Percentiles rank a stretch among this genome's conserved stretches.
These are phyloP conservation scores for Trichoderma asperellum DNA, from an alignment of 2,329 filamentous ascomycete genomes.

Conservation along the genomic window DNA sequence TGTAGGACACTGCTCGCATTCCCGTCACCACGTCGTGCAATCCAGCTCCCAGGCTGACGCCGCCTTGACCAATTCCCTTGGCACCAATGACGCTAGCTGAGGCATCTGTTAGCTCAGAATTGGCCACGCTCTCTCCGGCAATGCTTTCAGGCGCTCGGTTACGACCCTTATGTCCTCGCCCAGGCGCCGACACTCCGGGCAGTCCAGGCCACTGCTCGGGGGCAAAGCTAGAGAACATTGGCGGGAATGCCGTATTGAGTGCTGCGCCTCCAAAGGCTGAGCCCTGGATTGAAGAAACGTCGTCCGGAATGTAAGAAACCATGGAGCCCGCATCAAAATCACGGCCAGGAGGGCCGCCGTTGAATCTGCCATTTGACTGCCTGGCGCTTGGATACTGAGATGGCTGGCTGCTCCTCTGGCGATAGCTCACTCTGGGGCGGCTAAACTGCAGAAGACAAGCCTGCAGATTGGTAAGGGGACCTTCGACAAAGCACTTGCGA, in stretches of 20 bases:
- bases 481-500: slow-evolving; percentile 92
- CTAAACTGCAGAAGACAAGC: slow-evolving; percentile 93
- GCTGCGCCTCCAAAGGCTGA: slow-evolving; percentile 85
- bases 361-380: slow-evolving; percentile 48
- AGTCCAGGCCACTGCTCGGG: slow-evolving; percentile 87
- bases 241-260: slow-evolving; percentile 76
- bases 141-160: slow-evolving; percentile 74
- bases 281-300: slow-evolving; percentile 94
- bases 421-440: slow-evolving; percentile 88
- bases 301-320: slow-evolving; percentile 93
- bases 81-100: slow-evolving; percentile 77
- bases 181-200: slow-evolving; percentile 61
- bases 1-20: slow-evolving; percentile 63
- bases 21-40: slow-evolving; percentile 74
- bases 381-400: slow-evolving; percentile 62
- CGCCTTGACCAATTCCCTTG: slow-evolving; percentile 78
- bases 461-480: slow-evolving; percentile 93
- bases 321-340: slow-evolving; percentile 83
- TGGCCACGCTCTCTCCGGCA: slow-evolving; percentile 89
- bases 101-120: slow-evolving; percentile 85
- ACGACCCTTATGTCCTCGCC: slow-evolving; percentile 70
- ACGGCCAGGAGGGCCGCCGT: slow-evolving; percentile 48
- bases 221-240: slow-evolving; percentile 93
- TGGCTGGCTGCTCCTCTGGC: slow-evolving; percentile 77
- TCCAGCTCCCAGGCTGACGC: slow-evolving; percentile 83